These are phyloP conservation scores for Scheffersomyces lignicola DNA, from an alignment of 1,139 yeast species.

Conservation along the genomic window DNA sequence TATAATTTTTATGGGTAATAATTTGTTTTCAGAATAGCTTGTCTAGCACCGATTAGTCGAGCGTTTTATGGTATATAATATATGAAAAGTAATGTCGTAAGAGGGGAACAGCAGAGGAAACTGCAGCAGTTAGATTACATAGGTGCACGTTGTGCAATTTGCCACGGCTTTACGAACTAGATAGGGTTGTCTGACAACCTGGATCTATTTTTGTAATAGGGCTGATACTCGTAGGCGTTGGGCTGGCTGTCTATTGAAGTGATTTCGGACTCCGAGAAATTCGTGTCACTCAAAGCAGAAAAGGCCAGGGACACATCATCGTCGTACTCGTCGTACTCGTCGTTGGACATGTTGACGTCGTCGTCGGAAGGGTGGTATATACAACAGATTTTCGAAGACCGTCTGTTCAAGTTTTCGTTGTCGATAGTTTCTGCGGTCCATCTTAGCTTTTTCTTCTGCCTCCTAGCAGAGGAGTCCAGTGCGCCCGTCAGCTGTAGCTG, in stretches of 20 bases:
- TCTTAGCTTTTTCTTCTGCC: constrained; percentile 53
- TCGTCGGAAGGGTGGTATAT: constrained; percentile 87
- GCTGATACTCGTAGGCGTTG: constrained; percentile 77
- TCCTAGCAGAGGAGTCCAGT: constrained; percentile 2
- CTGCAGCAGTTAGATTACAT: too few species aligned
- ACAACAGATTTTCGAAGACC: constrained; percentile 93
- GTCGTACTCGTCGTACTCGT: constrained; percentile 10
- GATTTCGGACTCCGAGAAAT: constrained; percentile 10
- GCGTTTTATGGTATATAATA: too few species aligned
- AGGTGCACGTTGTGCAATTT: too few species aligned
- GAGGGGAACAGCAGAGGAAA: too few species aligned
- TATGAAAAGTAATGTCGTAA: too few species aligned
- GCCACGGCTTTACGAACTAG: too few species aligned
- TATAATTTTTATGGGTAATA: too few species aligned
- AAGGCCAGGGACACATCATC: constrained; percentile 11
- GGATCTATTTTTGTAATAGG: constrained; percentile 49
- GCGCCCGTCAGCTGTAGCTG: background rate
- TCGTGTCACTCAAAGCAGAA: background rate
- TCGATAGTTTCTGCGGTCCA: constrained; percentile 89
- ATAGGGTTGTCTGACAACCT: constrained; percentile 9
- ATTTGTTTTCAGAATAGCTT: too few species aligned
- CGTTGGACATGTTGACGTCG: constrained; percentile 17
- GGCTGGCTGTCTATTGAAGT: constrained; percentile 32
- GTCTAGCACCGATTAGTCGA: too few species aligned
- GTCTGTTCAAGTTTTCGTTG: constrained; percentile 83